Conservation (phyloP, 2,329 filamentous ascomycete genomes). For the Bipolaris cookei region DNA sequence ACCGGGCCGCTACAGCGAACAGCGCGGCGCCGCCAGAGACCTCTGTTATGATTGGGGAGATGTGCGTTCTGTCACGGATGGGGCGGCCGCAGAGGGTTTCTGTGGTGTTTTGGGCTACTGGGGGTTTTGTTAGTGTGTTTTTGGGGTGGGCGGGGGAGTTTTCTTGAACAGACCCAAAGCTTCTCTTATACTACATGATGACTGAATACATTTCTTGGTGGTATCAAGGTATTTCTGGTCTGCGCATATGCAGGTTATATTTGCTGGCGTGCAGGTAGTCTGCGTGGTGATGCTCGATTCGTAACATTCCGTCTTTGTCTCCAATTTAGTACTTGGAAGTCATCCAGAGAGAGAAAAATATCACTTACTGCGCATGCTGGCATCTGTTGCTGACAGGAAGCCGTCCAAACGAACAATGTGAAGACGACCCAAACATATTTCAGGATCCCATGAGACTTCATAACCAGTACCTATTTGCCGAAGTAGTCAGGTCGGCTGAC, state of each 20-base stretch:
- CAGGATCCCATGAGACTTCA: not conserved
- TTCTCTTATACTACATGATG: slow-evolving; percentile 18
- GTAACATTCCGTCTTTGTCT: slow-evolving; percentile 2
- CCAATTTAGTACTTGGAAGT: too few relatives aligned
- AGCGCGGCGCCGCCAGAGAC: slow-evolving; percentile 25
- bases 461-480: not conserved
- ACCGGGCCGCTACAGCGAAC: slow-evolving; percentile 40
- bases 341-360: too few relatives aligned
- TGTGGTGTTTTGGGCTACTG: slow-evolving; percentile 49
- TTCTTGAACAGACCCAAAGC: slow-evolving; percentile 13
- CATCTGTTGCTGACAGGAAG: slow-evolving; percentile 1
- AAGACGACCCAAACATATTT: not conserved
- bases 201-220: slow-evolving; percentile 17
- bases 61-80: slow-evolving; percentile 41
- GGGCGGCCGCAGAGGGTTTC: slow-evolving; percentile 43
- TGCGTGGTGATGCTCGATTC: slow-evolving; percentile 4
- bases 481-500: not conserved
- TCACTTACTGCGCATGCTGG: slow-evolving; percentile 12
- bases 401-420: not conserved
- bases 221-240: not conserved
- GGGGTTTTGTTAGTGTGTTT: not conserved
- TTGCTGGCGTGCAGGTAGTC: slow-evolving; percentile 8
- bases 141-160: not conserved
- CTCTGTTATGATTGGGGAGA: slow-evolving; percentile 38
- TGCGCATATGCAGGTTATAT: slow-evolving; percentile 21